Base-by-base conservation (phyloP, 257 asterid species). In the Lantana camara region DNA sequence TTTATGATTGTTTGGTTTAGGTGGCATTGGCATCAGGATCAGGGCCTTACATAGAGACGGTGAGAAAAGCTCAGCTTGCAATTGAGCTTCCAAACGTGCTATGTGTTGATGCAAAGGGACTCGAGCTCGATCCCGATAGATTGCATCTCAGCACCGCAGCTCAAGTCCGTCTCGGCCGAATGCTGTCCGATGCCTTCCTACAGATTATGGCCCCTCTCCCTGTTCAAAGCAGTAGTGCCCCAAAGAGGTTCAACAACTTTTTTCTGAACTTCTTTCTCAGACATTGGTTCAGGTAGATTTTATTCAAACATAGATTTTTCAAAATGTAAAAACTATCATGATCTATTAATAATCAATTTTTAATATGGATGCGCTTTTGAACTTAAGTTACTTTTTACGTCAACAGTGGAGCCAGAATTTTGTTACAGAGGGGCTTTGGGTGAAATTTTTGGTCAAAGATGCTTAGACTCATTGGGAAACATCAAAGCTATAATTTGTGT, bases 11-110 rank as follows among this genome's bases (percentile, higher is more conserved):
- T n/a, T 46, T 24, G 34, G 30, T 19, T 46, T 20, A 82, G 95
- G 95, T 88, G 12, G 96, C 85, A 14, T 66, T 88, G 69, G 89
- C 96, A 29, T 85, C 91, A 3, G 93, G 93, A 19, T 10, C 27
- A 44, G 95, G 88, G 17, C 72, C 70, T 4, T 86, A 82, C 47
- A 67, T 72, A 10, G 81, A 79, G 10, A 38, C 35, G 0, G 74
- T 90, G 29, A 77, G 96, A 52, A 67, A 83, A 74, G 88, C 86
- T 60, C 95, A 88, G 63, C 17, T 74, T n/a, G 83, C 51, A 15
- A 79, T 76, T 20, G 58, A 79, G 4, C 71, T 84, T 29, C 74
- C 80, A 0, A 82, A 78, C 50, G 85, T 88, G 37, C 72, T 29
- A 54, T 73, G 77, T 14, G 88, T 90, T 0, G 97, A 90, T 53